Base-by-base conservation (phyloP, 2,329 filamentous ascomycete genomes). In the Lasiodiplodia theobromae region DNA sequence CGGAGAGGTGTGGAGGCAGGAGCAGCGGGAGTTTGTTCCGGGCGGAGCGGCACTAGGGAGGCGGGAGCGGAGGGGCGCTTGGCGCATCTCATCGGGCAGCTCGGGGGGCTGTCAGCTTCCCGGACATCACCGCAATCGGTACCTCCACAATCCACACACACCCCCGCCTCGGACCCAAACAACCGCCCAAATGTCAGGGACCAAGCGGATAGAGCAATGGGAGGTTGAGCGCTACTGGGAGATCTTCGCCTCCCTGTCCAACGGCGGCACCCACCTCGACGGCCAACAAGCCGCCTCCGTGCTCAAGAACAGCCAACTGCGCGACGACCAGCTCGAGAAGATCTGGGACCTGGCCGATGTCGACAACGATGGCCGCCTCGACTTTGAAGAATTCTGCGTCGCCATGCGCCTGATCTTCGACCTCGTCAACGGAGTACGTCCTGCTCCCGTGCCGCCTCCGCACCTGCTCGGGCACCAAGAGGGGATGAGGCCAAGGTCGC, bases 341-440 rank as follows among this genome's bases (percentile, higher is more conserved):
- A 93, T 99, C 71, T 99, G 96, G 96, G 96, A 99, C 77, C 86
- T 99, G 71, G 93, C 96, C 69, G 96, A 99, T 79, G 93, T 99
- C 70, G 96, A 99, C 82, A 94, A 94, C 74, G 96, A 99, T 83
- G 96, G 96, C 71, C 96, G 96, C 81, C 86, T 99, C 67, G 96
- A 99, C 82, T 99, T 99, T 84, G 96, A 99, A 83, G 96, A 99
- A 85, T 99, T 99, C 80, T 99, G 96, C 81, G 96, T 99, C 69
- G 96, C 94, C 49, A 99, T 99, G 96, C 89, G 96, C 77, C 85
- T 99, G 76, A 97, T 98, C 75, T 99, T 98, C 80, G 96, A 99
- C 79, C 84, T 98, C 72, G 90, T 99, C 74, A 99, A 99, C 77
- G 96, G 96, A 75, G 93, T 96, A 86, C 71, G 87, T 82, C n/a